Conservation (phyloP, 2,329 filamentous ascomycete genomes). For the Colletotrichum somersetense region DNA sequence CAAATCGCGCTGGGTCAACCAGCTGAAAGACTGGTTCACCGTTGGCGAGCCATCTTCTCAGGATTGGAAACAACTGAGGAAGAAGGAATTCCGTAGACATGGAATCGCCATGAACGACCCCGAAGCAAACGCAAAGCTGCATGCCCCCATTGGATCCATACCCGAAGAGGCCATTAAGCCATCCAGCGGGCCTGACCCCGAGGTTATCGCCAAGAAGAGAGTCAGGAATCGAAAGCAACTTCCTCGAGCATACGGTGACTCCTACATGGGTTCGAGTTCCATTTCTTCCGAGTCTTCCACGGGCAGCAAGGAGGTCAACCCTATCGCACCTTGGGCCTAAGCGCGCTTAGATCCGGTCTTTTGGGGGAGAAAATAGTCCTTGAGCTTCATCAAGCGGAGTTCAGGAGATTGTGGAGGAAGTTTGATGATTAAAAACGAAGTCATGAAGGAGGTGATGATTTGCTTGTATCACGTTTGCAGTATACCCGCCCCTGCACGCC, state of each 20-base stretch:
- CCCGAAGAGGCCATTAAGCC: slow-evolving; percentile 61
- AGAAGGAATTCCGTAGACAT: slow-evolving; percentile 57
- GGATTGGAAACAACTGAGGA: slow-evolving; percentile 61
- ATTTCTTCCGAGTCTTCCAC: slow-evolving; percentile 54
- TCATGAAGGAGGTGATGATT: slow-evolving; percentile 6
- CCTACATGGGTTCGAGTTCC: slow-evolving; percentile 48
- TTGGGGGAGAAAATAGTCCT: neutral
- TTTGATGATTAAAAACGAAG: neutral
- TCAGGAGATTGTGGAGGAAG: neutral
- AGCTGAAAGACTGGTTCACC: slow-evolving; percentile 63
- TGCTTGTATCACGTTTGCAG: slow-evolving; percentile 29
- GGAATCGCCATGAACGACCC: slow-evolving; percentile 60
- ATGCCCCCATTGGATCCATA: slow-evolving; percentile 59
- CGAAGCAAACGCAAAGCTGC: slow-evolving; percentile 59
- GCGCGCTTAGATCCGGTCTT: neutral
- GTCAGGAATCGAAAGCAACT: slow-evolving; percentile 50
- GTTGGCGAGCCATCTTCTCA: slow-evolving; percentile 64
- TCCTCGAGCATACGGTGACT: slow-evolving; percentile 46
- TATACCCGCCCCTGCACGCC: slow-evolving; percentile 29
- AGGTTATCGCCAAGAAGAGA: slow-evolving; percentile 56
- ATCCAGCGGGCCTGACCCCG: slow-evolving; percentile 59
- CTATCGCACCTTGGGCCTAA: slow-evolving; percentile 51
- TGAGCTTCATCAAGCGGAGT: neutral
- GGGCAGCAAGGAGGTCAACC: slow-evolving; percentile 49
- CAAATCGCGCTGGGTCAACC: slow-evolving; percentile 55